Percentiles rank a stretch among this genome's conserved stretches.
phyloP scores from a whole-genome alignment of 1,139 yeast species.

The Taiozyma onychis region DNA sequence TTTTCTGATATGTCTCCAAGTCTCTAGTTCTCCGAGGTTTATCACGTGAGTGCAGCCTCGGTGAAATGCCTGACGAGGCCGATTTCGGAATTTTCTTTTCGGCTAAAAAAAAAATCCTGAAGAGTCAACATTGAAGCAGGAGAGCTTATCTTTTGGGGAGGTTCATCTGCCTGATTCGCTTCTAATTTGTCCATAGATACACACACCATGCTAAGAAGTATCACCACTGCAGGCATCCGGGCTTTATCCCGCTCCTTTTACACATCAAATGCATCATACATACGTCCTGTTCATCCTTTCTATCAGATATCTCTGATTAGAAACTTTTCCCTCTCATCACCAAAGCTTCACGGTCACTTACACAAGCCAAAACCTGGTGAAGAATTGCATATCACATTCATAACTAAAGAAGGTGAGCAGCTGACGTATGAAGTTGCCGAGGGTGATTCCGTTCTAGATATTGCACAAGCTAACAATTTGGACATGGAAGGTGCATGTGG shows the following conservation, averaged over 20 bases:
- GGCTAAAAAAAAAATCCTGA: background rate
- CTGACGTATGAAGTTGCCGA: slow-evolving; percentile 79
- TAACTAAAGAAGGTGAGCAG: slow-evolving; percentile 87
- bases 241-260: background rate
- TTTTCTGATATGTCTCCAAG: background rate
- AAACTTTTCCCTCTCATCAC: slow-evolving; percentile 17
- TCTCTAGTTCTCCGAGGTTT: too few relatives aligned
- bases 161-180: background rate
- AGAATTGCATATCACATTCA: slow-evolving; percentile 79
- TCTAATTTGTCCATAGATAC: background rate
- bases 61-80: background rate
- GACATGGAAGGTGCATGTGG: slow-evolving; percentile 99
- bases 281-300: slow-evolving; percentile 5
- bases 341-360: slow-evolving; percentile 65
- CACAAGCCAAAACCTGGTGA: slow-evolving; percentile 92
- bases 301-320: slow-evolving; percentile 18
- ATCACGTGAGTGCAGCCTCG: background rate
- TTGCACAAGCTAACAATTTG: slow-evolving; percentile 87
- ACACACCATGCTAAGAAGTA: slow-evolving; percentile 2
- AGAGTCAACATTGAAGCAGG: background rate
- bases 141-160: background rate
- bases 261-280: background rate
- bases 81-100: background rate
- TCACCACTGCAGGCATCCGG: background rate
- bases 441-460: slow-evolving; percentile 87